Base-by-base conservation (phyloP, 371 early-diverging fungal species). In the Chytridiales sp. region DNA sequence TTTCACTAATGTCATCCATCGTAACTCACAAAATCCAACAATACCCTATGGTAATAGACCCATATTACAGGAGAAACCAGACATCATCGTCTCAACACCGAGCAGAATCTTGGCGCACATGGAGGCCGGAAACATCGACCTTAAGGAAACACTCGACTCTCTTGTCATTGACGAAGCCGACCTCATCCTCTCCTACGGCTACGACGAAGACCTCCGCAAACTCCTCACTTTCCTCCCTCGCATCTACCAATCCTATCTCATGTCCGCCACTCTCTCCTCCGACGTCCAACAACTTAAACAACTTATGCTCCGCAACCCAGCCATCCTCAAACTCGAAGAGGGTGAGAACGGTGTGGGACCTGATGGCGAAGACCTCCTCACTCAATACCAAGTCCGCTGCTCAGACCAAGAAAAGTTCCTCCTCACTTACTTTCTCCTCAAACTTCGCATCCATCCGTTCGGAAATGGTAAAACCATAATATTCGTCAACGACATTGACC, bases 111-210 rank as follows among this genome's bases (percentile, higher is more conserved):
- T 92, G 26, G 78, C 81, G 29, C 91, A 91, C 62, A 62, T 93
- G 11, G 82, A 88, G 53, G 64, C 81, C 30, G 77, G 82, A 0
- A 83, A 74, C 51, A 75, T 92, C 57, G 73, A 59, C 3, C 49
- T 93, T 53, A 64, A 71, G 30, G 77, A 82, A 5, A 72, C 84
- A 8, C 76, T 95, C 52, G 86, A 90, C 48, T 87, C 85, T 2
- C 77, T 97, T 34, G 92, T 95, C 11, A 90, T 97, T 49, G 98
- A 97, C 60, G 98, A 97, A 75, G 95, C 95, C 1, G 96, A 95
- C 76, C 70, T 96, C 31, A 87, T 96, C 1, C 74, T 94, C 41
- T 91, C 91, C 26, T 95, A 92, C 73, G 98, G 97, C 26, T 91
- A 94, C 62, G 88, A 92, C 56, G 85, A 90, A 24, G 78, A 78